These are phyloP conservation scores for Diaporthe humulicola DNA, from an alignment of 2,329 filamentous ascomycete genomes.

Conservation along the genomic window DNA sequence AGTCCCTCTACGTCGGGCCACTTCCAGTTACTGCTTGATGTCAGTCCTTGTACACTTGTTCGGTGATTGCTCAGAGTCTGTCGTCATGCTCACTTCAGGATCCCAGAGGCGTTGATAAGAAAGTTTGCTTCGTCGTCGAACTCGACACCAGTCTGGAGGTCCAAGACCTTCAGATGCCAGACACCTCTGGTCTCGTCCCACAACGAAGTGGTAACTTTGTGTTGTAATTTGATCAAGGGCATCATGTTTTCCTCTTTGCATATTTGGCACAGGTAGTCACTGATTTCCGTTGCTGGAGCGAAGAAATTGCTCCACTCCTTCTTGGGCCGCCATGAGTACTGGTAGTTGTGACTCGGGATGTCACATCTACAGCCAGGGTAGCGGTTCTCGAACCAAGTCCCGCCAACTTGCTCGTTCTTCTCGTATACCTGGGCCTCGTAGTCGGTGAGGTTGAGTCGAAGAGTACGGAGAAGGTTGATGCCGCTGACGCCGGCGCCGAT, in stretches of 20 bases:
- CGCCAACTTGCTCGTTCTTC: slow-evolving; percentile 67
- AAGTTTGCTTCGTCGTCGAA: slow-evolving; percentile 62
- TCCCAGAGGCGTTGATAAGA: slow-evolving; percentile 63
- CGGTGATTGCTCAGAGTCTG: not conserved
- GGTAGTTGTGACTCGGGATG: slow-evolving; percentile 72
- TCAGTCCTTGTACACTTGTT: slow-evolving; percentile 27
- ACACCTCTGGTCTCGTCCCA: slow-evolving; percentile 59
- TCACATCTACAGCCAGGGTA: slow-evolving; percentile 71
- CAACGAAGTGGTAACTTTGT: slow-evolving; percentile 56
- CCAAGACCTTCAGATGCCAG: slow-evolving; percentile 57
- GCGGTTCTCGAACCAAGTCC: slow-evolving; percentile 71
- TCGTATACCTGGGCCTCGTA: slow-evolving; percentile 66
- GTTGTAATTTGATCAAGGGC: slow-evolving; percentile 57
- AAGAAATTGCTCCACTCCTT: slow-evolving; percentile 71
- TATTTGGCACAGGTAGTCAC: slow-evolving; percentile 63
- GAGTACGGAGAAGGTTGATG: slow-evolving; percentile 59
- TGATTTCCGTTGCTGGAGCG: slow-evolving; percentile 67
- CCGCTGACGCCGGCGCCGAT: slow-evolving; percentile 61
- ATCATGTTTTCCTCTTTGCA: slow-evolving; percentile 62
- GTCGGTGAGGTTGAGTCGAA: slow-evolving; percentile 56
- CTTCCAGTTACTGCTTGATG: slow-evolving; percentile 59
- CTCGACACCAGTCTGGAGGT: slow-evolving; percentile 53
- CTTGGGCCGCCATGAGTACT: slow-evolving; percentile 72
- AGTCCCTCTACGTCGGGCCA: slow-evolving; percentile 64
- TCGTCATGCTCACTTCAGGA: slow-evolving; percentile 61